phyloP scores from a whole-genome alignment of 768 basidiomycete species.

The Pluteus cervinus region DNA sequence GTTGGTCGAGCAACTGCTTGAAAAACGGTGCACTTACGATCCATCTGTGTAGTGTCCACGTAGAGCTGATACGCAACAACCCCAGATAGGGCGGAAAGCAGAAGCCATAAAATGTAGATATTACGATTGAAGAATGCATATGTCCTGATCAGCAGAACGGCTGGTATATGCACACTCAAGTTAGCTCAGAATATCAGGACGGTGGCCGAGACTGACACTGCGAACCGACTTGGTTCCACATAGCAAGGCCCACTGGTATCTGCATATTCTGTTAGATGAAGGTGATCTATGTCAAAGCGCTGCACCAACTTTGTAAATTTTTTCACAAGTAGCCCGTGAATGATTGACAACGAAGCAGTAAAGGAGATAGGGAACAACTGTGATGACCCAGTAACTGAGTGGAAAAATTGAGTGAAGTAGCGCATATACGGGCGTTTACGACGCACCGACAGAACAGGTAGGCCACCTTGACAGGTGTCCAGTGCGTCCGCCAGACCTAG shows the following conservation, averaged over 20 bases:
- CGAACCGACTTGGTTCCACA: conserved; percentile 86
- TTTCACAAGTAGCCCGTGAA: conserved; percentile 53
- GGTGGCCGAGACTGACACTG: conserved; percentile 65
- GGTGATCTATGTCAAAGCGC: conserved; percentile 5
- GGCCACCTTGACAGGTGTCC: conserved; percentile 80
- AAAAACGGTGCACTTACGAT: conserved; percentile 37
- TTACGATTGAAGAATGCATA: conserved; percentile 86
- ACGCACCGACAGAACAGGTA: conserved; percentile 80
- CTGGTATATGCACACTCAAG: conserved; percentile 28
- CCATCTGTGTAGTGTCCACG: conserved; percentile 74
- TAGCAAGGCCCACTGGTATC: conserved; percentile 77
- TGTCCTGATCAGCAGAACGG: conserved; percentile 76
- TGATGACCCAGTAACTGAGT: conserved; percentile 75
- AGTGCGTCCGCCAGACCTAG: conserved; percentile 80
- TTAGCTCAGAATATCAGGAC: conserved; percentile 9
- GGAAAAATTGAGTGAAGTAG: conserved; percentile 8
- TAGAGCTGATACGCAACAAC: conserved; percentile 80
- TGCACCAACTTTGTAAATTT: conserved; percentile 55
- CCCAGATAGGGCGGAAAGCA: conserved; percentile 62
- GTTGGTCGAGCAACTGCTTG: conserved; percentile 3
- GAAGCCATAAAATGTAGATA: conserved; percentile 53
- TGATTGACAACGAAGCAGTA: conserved; percentile 75
- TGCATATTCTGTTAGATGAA: conserved; percentile 18
- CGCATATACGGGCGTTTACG: conserved; percentile 11
- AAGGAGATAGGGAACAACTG: conserved; percentile 71